Evolutionary conservation across 352 stramenopile species (phyloP), one percentile per base, ranked within the genome.

Genomic region (Phytophthora sp.): DNA sequence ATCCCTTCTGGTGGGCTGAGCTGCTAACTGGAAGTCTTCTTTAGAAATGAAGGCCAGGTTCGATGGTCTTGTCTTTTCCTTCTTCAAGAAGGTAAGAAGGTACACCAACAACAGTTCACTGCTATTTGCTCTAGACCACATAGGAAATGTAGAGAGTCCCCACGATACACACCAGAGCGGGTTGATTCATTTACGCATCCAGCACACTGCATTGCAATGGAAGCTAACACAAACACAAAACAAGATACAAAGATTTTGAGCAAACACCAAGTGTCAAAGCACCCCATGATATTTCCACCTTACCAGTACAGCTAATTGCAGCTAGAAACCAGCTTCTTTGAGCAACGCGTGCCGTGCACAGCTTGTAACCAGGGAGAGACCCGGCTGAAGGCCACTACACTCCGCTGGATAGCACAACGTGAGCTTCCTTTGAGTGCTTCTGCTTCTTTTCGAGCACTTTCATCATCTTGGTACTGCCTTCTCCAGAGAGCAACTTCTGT

Each of bases 391-490:
- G 8, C 17, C 15, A 17, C 41, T 84, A 92, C 17, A 71, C 70
- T 45, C 83, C 83, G 54, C 78, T 82, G 13, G 83, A 92, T 10
- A 96, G 74, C 64, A 95, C 86, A 13, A 96, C 79, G 64, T 92
- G 86, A 20, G 88, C 88, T 69, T 95, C 84, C 55, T 94, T 87
- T 5, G 82, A 75, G 24, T 83, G 72, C 37, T 91, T 84, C 49
- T 96, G 88, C 56, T 94, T 92, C 66, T 88, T 92, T 51, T 94
- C 80, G 7, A 96, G 73, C 37, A 88, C 80, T 43, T 89, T 88
- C 83, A 95, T 95, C 76, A 91, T 92, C 54, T 89, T 92, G 8
- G 68, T 88, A 34, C 79, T 87, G n/a, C 79, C 83, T 74, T 94
- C 84, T 31, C 77, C 82, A 2, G 82, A 91, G 5, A 92, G 62